Percentiles rank a stretch among this genome's conserved stretches.
These are phyloP conservation scores for Mucor velutinosus DNA, from an alignment of 371 early-diverging fungal species.

Conservation along the genomic window DNA sequence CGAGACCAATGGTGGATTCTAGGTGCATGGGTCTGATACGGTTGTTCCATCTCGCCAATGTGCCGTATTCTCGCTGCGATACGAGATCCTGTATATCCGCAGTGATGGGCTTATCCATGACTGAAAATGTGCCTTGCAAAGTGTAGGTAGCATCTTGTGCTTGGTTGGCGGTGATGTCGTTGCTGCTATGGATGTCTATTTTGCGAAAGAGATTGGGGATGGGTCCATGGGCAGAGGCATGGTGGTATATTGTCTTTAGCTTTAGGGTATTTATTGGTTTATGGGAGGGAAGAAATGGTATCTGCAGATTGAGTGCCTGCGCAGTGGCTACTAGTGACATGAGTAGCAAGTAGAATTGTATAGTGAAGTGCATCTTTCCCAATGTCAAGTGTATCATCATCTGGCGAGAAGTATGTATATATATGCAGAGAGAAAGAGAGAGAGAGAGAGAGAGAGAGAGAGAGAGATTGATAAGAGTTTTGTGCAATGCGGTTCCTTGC, in stretches of 20 bases:
- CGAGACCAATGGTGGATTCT: constrained; percentile 22
- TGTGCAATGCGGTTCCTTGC: neutral
- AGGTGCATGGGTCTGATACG: constrained; percentile 9
- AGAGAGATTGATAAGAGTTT: neutral
- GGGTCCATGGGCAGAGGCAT: constrained; percentile 35
- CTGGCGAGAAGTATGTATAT: neutral
- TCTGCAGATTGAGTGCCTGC: neutral
- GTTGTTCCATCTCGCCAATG: constrained; percentile 5
- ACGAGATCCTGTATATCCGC: constrained; percentile 8
- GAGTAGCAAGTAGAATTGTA: neutral
- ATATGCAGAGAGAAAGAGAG: neutral
- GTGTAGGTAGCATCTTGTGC: neutral
- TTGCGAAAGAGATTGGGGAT: constrained; percentile 51
- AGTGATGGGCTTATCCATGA: constrained; percentile 3
- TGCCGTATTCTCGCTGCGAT: neutral
- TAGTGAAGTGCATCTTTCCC: neutral
- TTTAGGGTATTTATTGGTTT: constrained; percentile 10
- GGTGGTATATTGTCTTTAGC: constrained; percentile 47
- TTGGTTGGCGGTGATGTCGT: neutral
- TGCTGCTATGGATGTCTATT: constrained; percentile 25
- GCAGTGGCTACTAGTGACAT: neutral
- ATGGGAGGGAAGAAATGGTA: constrained; percentile 1
- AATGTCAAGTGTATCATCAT: neutral
- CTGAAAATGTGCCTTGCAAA: neutral
- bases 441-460: neutral